Conservation (phyloP, 2,329 filamentous ascomycete species). For the Alternaria hordeiaustralica region DNA sequence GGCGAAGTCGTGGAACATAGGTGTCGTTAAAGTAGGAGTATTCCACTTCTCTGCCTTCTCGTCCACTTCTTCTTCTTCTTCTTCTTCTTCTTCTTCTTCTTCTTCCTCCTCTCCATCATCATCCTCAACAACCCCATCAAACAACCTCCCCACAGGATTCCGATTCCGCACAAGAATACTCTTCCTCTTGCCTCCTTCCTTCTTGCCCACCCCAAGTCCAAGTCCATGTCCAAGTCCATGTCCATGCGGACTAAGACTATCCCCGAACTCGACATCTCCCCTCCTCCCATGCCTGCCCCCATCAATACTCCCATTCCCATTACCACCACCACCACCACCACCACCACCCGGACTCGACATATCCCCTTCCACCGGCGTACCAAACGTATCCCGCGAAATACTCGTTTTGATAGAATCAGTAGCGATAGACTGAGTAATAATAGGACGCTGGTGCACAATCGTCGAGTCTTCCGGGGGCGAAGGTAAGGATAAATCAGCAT, state of each 20-base stretch:
- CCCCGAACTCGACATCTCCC: conserved; percentile 1
- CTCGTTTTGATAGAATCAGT: neutral
- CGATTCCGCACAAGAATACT: conserved; percentile 14
- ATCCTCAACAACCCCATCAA: conserved; percentile 22
- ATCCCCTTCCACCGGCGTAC: neutral
- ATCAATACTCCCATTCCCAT: neutral
- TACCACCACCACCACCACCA: neutral
- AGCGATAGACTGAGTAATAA: neutral
- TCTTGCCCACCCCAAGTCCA: neutral
- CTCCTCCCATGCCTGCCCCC: neutral
- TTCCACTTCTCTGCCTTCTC: neutral
- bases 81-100: no score
- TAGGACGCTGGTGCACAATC: neutral
- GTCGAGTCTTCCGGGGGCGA: neutral
- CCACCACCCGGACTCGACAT: no score
- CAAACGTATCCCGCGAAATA: neutral
- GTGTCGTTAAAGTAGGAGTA: neutral
- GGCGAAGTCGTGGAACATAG: neutral
- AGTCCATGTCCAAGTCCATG: no score
- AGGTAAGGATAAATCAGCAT: conserved; percentile 6
- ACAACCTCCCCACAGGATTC: conserved; percentile 28
- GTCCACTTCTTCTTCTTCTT: neutral
- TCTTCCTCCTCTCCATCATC: no score
- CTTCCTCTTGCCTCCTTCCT: conserved; percentile 8
- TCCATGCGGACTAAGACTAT: neutral